Evolutionary conservation across 208 protist genomes (phyloP), one percentile per base, ranked within the genome.

Genomic region (Leishmania martiniquensis): DNA sequence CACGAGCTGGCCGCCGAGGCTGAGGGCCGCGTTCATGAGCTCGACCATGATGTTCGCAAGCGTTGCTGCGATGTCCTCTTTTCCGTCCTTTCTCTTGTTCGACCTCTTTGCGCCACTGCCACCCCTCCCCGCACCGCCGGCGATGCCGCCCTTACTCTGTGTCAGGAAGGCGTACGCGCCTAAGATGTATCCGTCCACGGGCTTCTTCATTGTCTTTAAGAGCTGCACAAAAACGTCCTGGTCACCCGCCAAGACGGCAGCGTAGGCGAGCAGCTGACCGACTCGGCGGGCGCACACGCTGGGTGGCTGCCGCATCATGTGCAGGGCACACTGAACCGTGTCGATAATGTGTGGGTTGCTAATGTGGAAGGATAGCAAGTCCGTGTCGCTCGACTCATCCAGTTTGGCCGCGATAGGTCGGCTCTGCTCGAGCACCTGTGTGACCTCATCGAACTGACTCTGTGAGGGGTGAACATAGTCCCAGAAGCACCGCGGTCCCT

Each of bases 191-290:
- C 84, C 86, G 59, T 96, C 93, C 1, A 97, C 88, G 0, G 93
- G 93, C 78, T 96, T 96, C 86, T 96, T 96, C 89, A 96, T 93
- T n/a, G 91, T 96, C 84, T 97, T 97, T 55, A 97, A 88, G 4
- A 97, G 75, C 78, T 94, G 93, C 85, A 95, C 89, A 59, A 97
- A 95, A 12, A 96, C 88, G 77, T 95, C 94, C 45, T 89, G 42
- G 29, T 96, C 90, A 3, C 91, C 89, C 0, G 88, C 78, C 76
- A 90, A 82, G 45, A 97, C 82, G 15, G 93, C 91, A 6, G 89
- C 90, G 82, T 91, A 96, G 37, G 92, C 93, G n/a, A 97, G 81
- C 15, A 97, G 83, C 76, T 96, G 91, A 0, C 93, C 93, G 0
- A 97, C 90, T 5, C 88, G 78, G 17, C 84, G 85, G 13, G 89